Evolutionary conservation across 2,329 filamentous ascomycete species (phyloP).

Genomic region (Alternaria hordeiaustralica): DNA sequence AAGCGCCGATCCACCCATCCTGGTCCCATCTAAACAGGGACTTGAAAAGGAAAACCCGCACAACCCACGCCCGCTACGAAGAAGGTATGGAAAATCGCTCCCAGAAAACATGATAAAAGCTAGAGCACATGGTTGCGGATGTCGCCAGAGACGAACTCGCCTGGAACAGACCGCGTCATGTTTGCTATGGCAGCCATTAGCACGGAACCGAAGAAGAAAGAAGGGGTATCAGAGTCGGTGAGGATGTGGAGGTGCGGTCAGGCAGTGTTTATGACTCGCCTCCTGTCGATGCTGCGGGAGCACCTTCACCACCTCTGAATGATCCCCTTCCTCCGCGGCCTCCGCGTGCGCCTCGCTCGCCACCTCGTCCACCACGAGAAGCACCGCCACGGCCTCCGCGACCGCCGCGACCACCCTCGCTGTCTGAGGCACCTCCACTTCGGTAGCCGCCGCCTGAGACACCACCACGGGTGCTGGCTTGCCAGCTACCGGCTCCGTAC

Average conservation of each 20-base stretch:
- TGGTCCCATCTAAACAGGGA: neutral
- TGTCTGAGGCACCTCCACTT: constrained; percentile 78
- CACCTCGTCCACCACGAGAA: constrained; percentile 60
- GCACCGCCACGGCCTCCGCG: constrained; percentile 56
- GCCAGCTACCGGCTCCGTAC: constrained; percentile 64
- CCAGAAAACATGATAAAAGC: constrained; percentile 22
- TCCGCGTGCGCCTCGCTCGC: constrained; percentile 49
- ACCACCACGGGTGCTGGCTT: constrained; percentile 69
- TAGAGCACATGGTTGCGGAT: constrained; percentile 7
- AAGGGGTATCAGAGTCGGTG: constrained; percentile 42
- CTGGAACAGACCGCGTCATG: neutral
- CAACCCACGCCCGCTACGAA: constrained; percentile 40
- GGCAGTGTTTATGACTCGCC: constrained; percentile 44
- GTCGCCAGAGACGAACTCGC: neutral
- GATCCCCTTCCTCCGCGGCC: constrained; percentile 51
- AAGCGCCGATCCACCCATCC: neutral
- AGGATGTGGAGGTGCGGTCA: constrained; percentile 19
- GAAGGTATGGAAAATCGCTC: constrained; percentile 2
- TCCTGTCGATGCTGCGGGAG: constrained; percentile 45
- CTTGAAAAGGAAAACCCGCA: constrained; percentile 20
- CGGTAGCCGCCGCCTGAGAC: constrained; percentile 77
- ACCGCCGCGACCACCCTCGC: constrained; percentile 70
- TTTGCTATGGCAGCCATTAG: constrained; percentile 9
- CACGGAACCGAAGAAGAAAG: constrained; percentile 28
- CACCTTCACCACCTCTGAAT: constrained; percentile 41